Evolutionary conservation across 169 alveolate genomes (phyloP), one percentile per base, ranked within the genome.

Genomic region (Plasmodium yoelii): DNA sequence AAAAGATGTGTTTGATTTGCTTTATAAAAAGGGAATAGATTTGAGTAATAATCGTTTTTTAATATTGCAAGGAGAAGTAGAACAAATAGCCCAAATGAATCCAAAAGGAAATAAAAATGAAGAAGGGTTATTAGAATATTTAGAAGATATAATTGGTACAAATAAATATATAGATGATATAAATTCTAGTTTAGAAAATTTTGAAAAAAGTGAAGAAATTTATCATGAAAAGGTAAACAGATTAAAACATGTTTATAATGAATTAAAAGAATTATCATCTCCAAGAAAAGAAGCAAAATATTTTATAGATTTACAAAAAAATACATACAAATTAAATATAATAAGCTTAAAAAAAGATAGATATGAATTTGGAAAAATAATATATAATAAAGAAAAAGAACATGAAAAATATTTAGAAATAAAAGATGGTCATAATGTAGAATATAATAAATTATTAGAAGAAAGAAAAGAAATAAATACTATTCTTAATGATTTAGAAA

Each of bases 21-120:
- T 98, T 57, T 95, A 93, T 90, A 70, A 88, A 51, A 96, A 96
- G 82, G 99, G 99, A 18, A 97, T 98, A 46, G 99, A 98, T 88
- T 93, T 99, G 59, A 96, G 96, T 28, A 98, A 98, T 88, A 98
- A 97, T 64, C 94, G 99, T 61, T 98, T 97, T 84, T 82, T 95
- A 22, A 95, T 95, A 26, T 91, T 98, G 64, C 98, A 99, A 92
- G 99, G 99, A 5, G 99, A 99, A 89, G 99, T 99, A 19, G 99
- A 98, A 88, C 97, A 97, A 70, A 97, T 99, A 18, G 97, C 99
- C 2, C 94, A 97, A 90, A 98, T 98, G 99, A 98, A 97, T 69
- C 99, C 99, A 22, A 98, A 98, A 90, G 98, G 94, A 5, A 95
- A 95, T 22, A 96, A 95, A 82, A 97, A 96, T 80, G 98, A 97